A percentile compares a stretch with the other conserved stretches of the same genome.
Conservation (phyloP, 2,329 filamentous ascomycete species). For the Neonectria magnoliae region DNA sequence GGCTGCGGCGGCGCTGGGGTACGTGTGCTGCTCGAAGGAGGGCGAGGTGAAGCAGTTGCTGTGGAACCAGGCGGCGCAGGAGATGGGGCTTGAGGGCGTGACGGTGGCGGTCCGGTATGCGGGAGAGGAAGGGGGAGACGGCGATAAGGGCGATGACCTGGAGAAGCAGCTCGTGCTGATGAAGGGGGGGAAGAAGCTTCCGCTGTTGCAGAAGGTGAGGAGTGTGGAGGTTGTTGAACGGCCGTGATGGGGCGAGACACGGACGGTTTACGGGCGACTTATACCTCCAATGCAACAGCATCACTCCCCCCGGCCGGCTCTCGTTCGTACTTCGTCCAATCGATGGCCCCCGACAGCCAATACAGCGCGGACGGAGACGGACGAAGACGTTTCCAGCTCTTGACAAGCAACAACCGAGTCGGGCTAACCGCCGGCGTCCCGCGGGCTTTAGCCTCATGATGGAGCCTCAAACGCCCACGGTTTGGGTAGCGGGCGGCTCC, state of each 20-base stretch:
- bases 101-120: conserved; percentile 60
- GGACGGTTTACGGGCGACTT: no score
- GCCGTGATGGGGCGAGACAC: background rate
- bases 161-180: conserved; percentile 60
- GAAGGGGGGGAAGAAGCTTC: conserved; percentile 57
- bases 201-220: conserved; percentile 28
- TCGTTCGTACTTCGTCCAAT: no score
- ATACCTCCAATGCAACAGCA: no score
- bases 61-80: conserved; percentile 74
- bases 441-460: background rate
- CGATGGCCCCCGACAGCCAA: background rate
- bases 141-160: conserved; percentile 32
- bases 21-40: conserved; percentile 67
- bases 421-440: background rate
- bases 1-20: conserved; percentile 77
- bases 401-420: background rate
- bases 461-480: background rate
- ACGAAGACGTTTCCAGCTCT: background rate
- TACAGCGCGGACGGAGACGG: background rate
- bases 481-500: conserved; percentile 4
- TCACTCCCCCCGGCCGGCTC: no score
- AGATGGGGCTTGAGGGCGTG: conserved; percentile 69
- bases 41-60: conserved; percentile 74
- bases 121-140: conserved; percentile 20
- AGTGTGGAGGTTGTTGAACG: background rate